Evolutionary conservation across 2,329 filamentous ascomycete genomes (phyloP), one percentile per base, ranked within the genome.

Genomic region (Ophiostoma tasmaniense): DNA sequence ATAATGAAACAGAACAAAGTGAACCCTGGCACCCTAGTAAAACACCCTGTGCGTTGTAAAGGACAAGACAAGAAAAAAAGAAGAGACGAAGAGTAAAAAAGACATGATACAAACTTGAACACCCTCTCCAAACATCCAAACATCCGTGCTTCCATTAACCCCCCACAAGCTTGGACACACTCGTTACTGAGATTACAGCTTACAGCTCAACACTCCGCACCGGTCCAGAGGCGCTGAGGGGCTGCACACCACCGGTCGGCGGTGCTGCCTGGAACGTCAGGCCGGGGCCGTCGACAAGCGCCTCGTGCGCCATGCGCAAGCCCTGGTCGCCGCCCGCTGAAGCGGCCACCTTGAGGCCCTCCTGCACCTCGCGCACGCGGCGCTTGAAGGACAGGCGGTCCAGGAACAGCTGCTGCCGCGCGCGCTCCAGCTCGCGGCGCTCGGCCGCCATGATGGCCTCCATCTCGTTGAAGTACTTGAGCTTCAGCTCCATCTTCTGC

Each of bases 401-500:
- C 50, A 98, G 82, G 83, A 98, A 97, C 22, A 99, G 85, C 78
- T 97, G 91, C 78, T 98, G 93, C 37, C 94, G 88, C 55, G 91
- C 92, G 69, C 93, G 88, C 79, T 99, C 95, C 28, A 99, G 84
- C 79, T 99, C 95, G 71, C 93, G 87, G 70, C 94, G 89, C 81
- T 99, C 95, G 6, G 93, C 92, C 74, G 96, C 91, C 66, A 99
- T 84, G 62, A 97, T 89, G 22, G 91, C 86, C 79, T 99, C 95
- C 85, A 99, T 93, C 78, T 99, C 95, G 75, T 91, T 90, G 80
- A 99, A 99, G 78, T 98, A 96, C 76, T 92, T 89, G 70, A 99
- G 85, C 80, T 99, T 99, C 74, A 98, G 83, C 79, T 98, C 93
- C 71, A 98, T 88, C 80, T 99, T 99, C 76, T 97, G 90, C 42